Evolutionary conservation across 2,329 filamentous ascomycete species (phyloP).

Genomic region (Colletotrichum tamarilloi): DNA sequence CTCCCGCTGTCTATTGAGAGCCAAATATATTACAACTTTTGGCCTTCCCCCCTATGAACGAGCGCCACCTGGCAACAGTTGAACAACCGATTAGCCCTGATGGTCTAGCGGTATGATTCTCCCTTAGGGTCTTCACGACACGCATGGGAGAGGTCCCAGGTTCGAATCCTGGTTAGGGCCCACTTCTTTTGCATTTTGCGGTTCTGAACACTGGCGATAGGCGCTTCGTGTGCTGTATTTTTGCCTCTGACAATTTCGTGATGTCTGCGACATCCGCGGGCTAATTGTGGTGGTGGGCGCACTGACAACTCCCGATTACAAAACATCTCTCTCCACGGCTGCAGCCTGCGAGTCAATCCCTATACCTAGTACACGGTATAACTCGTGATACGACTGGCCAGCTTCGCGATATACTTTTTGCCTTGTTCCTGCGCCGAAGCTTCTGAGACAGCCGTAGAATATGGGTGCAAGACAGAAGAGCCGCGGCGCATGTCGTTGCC

Average conservation of each 20-base stretch:
- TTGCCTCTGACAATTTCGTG: background rate
- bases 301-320: background rate
- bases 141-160: conserved; percentile 33
- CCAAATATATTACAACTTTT: background rate
- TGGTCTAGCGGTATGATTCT: conserved; percentile 37
- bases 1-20: background rate
- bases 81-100: background rate
- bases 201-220: background rate
- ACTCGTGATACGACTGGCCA: background rate
- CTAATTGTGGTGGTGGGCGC: background rate
- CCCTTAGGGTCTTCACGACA: conserved; percentile 21
- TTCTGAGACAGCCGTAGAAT: background rate
- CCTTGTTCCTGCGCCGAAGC: background rate
- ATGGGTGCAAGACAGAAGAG: background rate
- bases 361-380: background rate
- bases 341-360: background rate
- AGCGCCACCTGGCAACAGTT: background rate
- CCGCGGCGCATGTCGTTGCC: background rate
- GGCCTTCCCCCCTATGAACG: fast-evolving
- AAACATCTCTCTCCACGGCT: background rate
- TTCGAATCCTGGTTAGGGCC: conserved; percentile 36
- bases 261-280: background rate
- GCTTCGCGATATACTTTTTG: background rate
- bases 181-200: background rate
- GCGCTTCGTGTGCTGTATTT: background rate